These are phyloP conservation scores for Diplodia seriata DNA, from an alignment of 2,329 filamentous ascomycete species.

Conservation along the genomic window DNA sequence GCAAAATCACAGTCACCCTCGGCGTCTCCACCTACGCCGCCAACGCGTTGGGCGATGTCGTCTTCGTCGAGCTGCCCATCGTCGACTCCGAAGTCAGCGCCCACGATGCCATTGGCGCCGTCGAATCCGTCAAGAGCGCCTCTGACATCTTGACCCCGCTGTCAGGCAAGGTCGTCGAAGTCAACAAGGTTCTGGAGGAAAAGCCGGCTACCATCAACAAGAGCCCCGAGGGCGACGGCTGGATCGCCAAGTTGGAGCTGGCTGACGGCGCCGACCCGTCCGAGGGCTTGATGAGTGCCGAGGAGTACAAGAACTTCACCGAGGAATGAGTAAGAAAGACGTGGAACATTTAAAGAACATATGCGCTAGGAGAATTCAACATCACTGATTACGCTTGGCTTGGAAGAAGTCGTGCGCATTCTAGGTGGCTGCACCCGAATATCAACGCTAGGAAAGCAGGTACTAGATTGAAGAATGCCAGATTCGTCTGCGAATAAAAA, in stretches of 20 bases:
- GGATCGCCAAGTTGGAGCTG: conserved; percentile 89
- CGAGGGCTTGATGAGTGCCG: conserved; percentile 67
- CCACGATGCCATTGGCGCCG: conserved; percentile 88
- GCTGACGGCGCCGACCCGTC: conserved; percentile 72
- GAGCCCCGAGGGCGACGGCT: conserved; percentile 87
- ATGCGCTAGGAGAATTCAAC: conserved; percentile 24
- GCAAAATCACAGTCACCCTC: conserved; percentile 62
- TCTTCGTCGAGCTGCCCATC: conserved; percentile 93
- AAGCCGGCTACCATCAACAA: conserved; percentile 88
- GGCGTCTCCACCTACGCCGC: conserved; percentile 94
- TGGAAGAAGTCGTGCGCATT: not conserved
- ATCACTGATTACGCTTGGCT: not conserved
- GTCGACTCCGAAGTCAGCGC: conserved; percentile 70
- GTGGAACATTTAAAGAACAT: not conserved
- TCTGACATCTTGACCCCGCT: conserved; percentile 94
- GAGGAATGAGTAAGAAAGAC: conserved; percentile 12
- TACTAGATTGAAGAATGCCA: conserved; percentile 19
- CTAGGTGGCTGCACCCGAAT: conserved; percentile 3
- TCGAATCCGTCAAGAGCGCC: conserved; percentile 98
- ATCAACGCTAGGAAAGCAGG: conserved; percentile 17
- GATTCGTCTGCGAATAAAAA: not conserved
- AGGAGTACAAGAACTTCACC: conserved; percentile 70
- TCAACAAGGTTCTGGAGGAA: conserved; percentile 79
- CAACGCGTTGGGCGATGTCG: conserved; percentile 90
- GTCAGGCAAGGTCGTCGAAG: conserved; percentile 74